phyloP scores from a whole-genome alignment of 768 basidiomycete genomes.

The Kwoniella newhampshirensis region DNA sequence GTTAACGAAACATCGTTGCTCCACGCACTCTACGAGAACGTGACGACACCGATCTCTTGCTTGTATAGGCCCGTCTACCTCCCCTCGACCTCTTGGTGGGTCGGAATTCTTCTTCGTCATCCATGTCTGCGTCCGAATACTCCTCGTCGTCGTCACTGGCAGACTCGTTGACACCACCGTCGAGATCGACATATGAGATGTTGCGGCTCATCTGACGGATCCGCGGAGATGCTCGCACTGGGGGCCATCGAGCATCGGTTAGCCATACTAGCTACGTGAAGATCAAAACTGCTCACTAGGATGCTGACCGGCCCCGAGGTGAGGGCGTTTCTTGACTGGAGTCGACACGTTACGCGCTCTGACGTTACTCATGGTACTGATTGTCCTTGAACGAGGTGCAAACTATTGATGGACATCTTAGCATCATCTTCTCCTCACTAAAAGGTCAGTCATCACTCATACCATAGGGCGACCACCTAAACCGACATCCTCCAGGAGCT shows the following conservation, averaged over 20 bases:
- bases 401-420: no score
- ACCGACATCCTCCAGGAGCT: slow-evolving; percentile 47
- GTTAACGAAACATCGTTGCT: neutral
- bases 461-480: slow-evolving; percentile 32
- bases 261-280: slow-evolving; percentile 4
- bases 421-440: no score
- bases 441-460: neutral
- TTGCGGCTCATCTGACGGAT: slow-evolving; percentile 47
- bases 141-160: slow-evolving; percentile 33
- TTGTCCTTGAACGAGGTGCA: slow-evolving; percentile 13
- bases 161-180: slow-evolving; percentile 27
- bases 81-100: slow-evolving; percentile 38
- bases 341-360: slow-evolving; percentile 22
- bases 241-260: neutral
- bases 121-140: slow-evolving; percentile 13
- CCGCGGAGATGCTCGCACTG: slow-evolving; percentile 46
- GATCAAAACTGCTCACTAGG: neutral
- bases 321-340: slow-evolving; percentile 26
- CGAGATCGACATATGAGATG: slow-evolving; percentile 48
- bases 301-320: slow-evolving; percentile 27
- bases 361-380: neutral
- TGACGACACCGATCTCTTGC: neutral
- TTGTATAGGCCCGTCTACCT: slow-evolving; percentile 1
- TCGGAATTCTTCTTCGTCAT: slow-evolving; percentile 50
- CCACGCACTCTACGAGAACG: slow-evolving; percentile 23